Evolutionary conservation across 257 asterid genomes (phyloP).

Genomic region (Striga asiatica): DNA sequence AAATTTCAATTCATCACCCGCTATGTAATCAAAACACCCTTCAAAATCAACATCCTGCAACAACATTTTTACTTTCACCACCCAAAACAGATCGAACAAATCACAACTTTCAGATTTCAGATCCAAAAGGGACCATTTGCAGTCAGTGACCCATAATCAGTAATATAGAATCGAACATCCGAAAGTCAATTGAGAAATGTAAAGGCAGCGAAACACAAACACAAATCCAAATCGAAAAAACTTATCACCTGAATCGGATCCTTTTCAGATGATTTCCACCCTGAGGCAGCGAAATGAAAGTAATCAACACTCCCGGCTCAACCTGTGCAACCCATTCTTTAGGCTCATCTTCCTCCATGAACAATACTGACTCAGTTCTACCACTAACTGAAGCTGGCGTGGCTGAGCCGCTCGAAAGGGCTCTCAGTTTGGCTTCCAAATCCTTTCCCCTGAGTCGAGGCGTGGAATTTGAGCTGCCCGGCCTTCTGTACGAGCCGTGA

Average conservation of each 20-base stretch:
- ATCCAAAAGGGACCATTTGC: constrained; percentile 24
- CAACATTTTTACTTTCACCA: constrained; percentile 24
- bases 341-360: constrained; percentile 76
- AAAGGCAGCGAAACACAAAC: no score
- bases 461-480: constrained; percentile 50
- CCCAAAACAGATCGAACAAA: constrained; percentile 23
- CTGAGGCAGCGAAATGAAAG: constrained; percentile 67
- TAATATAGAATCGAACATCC: no score
- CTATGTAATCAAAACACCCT: constrained; percentile 26
- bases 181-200: no score
- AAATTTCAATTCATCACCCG: not conserved
- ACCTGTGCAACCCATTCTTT: constrained; percentile 98
- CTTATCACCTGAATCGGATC: constrained; percentile 75
- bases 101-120: constrained; percentile 30
- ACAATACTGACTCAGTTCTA: constrained; percentile 56
- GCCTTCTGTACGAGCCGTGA: constrained; percentile 54
- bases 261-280: constrained; percentile 92
- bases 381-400: constrained; percentile 90
- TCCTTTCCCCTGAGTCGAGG: constrained; percentile 59
- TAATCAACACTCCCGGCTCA: constrained; percentile 91
- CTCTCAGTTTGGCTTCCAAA: constrained; percentile 55
- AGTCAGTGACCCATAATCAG: no score
- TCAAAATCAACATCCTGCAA: constrained; percentile 21
- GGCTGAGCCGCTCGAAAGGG: constrained; percentile 66
- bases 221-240: not conserved